Conservation (phyloP, 2,329 filamentous ascomycete species). For the Alternaria tenuissima region DNA sequence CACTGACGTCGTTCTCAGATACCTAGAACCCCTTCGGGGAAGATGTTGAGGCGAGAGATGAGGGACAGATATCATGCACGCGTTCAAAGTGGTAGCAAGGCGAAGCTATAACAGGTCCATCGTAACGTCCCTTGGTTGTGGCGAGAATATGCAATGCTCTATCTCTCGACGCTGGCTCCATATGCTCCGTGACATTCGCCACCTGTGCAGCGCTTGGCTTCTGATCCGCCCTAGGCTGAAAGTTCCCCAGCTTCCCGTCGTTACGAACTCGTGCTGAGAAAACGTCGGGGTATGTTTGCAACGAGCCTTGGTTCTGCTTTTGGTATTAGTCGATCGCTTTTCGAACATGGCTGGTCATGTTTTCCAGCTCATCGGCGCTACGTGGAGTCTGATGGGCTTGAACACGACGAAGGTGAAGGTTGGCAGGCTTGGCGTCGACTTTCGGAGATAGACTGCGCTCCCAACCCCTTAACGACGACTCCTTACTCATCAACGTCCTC, state of each 20-base stretch:
- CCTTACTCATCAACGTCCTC: neutral
- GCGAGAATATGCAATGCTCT: neutral
- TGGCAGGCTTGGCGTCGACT: neutral
- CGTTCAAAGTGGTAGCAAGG: slow-evolving; percentile 26
- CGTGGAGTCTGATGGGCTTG: neutral
- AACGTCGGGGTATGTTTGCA: too few relatives aligned
- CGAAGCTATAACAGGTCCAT: slow-evolving; percentile 22
- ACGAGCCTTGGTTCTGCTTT: neutral
- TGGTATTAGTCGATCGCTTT: too few relatives aligned
- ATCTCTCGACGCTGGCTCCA: neutral
- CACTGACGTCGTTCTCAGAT: slow-evolving; percentile 25
- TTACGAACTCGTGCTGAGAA: too few relatives aligned
- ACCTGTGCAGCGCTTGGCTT: neutral
- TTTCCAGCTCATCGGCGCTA: neutral
- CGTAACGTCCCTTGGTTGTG: neutral
- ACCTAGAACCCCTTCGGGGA: slow-evolving; percentile 38
- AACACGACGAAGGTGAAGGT: neutral
- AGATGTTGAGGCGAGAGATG: slow-evolving; percentile 44
- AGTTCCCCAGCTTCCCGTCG: too few relatives aligned
- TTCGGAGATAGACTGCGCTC: neutral
- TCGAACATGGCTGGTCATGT: neutral
- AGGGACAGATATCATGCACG: slow-evolving; percentile 37
- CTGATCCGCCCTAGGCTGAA: too few relatives aligned
- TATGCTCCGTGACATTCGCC: neutral
- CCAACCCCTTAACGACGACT: neutral